phyloP scores from a whole-genome alignment of 257 asterid species.

The Penstemon eatonii region DNA sequence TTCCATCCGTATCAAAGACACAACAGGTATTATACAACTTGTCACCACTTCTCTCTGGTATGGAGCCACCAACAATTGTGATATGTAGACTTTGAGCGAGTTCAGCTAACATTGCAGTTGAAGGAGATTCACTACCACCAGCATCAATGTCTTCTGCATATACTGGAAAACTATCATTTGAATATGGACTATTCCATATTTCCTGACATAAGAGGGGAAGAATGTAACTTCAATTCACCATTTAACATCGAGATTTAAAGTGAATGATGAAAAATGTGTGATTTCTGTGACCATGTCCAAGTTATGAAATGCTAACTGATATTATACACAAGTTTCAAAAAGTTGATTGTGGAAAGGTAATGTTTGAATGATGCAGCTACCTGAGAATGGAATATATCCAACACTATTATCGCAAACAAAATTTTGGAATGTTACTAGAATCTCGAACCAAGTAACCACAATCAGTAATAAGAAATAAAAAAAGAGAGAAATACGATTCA shows the following conservation, averaged over 20 bases:
- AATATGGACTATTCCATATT: slow-evolving; percentile 89
- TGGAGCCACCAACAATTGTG: slow-evolving; percentile 85
- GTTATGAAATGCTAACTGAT: neutral
- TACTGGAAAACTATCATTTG: slow-evolving; percentile 73
- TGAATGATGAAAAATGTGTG: slow-evolving; percentile 4
- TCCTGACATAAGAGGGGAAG: slow-evolving; percentile 49
- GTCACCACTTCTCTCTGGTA: slow-evolving; percentile 72
- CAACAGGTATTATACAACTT: slow-evolving; percentile 75
- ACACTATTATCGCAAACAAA: slow-evolving; percentile 7
- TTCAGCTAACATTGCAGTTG: slow-evolving; percentile 77
- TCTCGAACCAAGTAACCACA: neutral
- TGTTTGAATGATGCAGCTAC: slow-evolving; percentile 14
- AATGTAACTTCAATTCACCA: slow-evolving; percentile 13
- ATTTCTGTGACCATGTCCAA: slow-evolving; percentile 9
- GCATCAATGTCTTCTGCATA: slow-evolving; percentile 88
- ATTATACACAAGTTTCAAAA: slow-evolving; percentile 1
- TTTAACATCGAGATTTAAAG: slow-evolving; percentile 5
- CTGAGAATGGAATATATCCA: neutral
- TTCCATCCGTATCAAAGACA: slow-evolving; percentile 71
- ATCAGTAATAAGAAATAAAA: slow-evolving; percentile 10
- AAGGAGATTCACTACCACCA: slow-evolving; percentile 65
- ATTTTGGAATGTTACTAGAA: neutral
- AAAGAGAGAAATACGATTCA: neutral
- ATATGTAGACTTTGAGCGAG: slow-evolving; percentile 58
- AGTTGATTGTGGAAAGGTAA: slow-evolving; percentile 2